Conservation (phyloP, 768 basidiomycete species). For the Pleurotus sapidus region DNA sequence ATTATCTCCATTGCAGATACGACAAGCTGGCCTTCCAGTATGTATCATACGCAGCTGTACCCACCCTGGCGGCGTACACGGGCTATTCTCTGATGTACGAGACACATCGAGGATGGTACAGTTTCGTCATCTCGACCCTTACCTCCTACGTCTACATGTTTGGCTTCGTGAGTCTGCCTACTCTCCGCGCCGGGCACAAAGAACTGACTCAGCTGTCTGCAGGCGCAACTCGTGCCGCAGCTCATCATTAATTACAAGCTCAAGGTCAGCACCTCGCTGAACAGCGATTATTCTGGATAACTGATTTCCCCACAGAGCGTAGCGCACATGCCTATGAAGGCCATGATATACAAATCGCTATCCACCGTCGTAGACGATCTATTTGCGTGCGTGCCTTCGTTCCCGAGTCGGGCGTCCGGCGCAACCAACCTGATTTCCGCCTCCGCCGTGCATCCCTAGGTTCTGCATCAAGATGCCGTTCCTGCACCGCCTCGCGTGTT, state of each 20-base stretch:
- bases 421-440: slow-evolving; percentile 9
- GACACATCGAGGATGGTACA: slow-evolving; percentile 93
- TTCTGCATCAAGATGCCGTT: slow-evolving; percentile 98
- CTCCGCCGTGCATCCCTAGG: slow-evolving; percentile 30
- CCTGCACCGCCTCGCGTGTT: slow-evolving; percentile 73
- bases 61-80: slow-evolving; percentile 73
- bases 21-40: slow-evolving; percentile 94
- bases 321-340: slow-evolving; percentile 98
- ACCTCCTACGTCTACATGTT: slow-evolving; percentile 96
- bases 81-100: slow-evolving; percentile 80
- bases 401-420: slow-evolving; percentile 11
- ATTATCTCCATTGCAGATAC: slow-evolving; percentile 44
- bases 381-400: slow-evolving; percentile 57
- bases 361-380: slow-evolving; percentile 92
- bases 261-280: slow-evolving; percentile 56
- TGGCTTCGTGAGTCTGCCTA: slow-evolving; percentile 77
- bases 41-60: slow-evolving; percentile 87
- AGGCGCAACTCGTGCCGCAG: slow-evolving; percentile 86
- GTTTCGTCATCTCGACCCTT: slow-evolving; percentile 89
- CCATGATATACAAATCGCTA: slow-evolving; percentile 94
- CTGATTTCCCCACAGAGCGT: slow-evolving; percentile 59
- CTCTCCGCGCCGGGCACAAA: slow-evolving; percentile 13
- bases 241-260: slow-evolving; percentile 97
- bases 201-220: slow-evolving; percentile 12
- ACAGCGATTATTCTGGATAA: slow-evolving; percentile 5